Conservation (phyloP, 768 basidiomycete species). For the Lactifluus hygrophoroides region DNA sequence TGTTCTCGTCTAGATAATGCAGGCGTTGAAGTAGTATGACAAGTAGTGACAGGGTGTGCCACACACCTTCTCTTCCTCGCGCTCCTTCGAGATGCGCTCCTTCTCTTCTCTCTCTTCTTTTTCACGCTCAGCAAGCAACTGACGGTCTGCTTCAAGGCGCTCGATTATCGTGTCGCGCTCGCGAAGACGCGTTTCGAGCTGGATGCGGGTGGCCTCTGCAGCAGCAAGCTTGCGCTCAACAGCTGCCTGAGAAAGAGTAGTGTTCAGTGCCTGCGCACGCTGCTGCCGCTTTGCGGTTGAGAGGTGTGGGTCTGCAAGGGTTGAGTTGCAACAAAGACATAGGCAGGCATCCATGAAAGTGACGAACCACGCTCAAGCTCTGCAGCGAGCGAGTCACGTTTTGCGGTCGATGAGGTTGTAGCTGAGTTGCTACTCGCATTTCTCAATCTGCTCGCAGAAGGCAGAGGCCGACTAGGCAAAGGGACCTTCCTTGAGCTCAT, state of each 20-base stretch:
- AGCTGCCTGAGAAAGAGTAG: conserved; percentile 50
- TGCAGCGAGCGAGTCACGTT: conserved; percentile 59
- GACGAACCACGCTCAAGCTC: conserved; percentile 54
- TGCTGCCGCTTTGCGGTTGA: conserved; percentile 62
- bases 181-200: conserved; percentile 58
- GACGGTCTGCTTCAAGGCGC: conserved; percentile 58
- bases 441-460: conserved; percentile 3
- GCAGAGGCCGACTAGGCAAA: background rate
- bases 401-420: conserved; percentile 32
- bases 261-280: conserved; percentile 52
- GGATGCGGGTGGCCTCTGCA: conserved; percentile 50
- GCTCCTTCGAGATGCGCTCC: conserved; percentile 43
- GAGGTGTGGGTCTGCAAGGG: conserved; percentile 48
- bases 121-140: conserved; percentile 62
- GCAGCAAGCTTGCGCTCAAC: conserved; percentile 62
- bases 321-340: background rate
- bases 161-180: conserved; percentile 58
- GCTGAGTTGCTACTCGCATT: background rate
- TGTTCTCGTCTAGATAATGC: conserved; percentile 34
- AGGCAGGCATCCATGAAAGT: background rate
- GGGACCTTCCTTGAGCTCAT: conserved; percentile 1
- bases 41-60: no score
- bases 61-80: conserved; percentile 54
- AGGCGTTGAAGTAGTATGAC: background rate
- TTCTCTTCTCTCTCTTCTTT: conserved; percentile 60